Conservation (phyloP, 176 grass and related monocot species). For the Oryza glaberrima region DNA sequence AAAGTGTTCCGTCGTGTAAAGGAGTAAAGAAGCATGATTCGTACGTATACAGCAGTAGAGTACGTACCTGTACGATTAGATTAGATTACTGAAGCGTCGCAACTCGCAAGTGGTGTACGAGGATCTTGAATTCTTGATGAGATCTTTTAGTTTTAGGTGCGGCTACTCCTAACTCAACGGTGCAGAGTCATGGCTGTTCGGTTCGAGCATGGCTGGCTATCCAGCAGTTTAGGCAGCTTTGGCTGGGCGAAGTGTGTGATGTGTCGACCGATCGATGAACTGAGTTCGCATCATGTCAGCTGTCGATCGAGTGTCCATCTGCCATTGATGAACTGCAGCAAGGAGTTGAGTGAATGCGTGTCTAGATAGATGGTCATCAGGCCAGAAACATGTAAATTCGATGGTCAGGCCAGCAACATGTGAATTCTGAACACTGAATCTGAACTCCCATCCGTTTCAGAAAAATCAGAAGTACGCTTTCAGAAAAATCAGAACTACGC, state of each 20-base stretch:
- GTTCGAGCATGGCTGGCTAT: too few species aligned
- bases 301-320: not conserved
- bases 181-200: not conserved
- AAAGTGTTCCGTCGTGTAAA: not conserved
- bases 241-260: too few species aligned
- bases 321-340: not conserved
- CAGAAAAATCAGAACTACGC: not conserved
- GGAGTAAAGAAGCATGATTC: not conserved
- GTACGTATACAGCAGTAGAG: not conserved
- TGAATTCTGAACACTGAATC: not conserved
- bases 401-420: not conserved
- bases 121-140: not conserved
- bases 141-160: not conserved
- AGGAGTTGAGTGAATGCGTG: not conserved
- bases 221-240: too few species aligned
- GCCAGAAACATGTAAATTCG: not conserved
- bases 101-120: not conserved
- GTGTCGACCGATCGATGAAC: not conserved
- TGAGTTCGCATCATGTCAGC: not conserved
- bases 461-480: not conserved
- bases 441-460: not conserved
- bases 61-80: not conserved
- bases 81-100: not conserved
- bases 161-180: not conserved
- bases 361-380: not conserved